These are phyloP conservation scores for Selaginella tamariscina DNA, from an alignment of 75 land plant genomes.

Conservation along the genomic window DNA sequence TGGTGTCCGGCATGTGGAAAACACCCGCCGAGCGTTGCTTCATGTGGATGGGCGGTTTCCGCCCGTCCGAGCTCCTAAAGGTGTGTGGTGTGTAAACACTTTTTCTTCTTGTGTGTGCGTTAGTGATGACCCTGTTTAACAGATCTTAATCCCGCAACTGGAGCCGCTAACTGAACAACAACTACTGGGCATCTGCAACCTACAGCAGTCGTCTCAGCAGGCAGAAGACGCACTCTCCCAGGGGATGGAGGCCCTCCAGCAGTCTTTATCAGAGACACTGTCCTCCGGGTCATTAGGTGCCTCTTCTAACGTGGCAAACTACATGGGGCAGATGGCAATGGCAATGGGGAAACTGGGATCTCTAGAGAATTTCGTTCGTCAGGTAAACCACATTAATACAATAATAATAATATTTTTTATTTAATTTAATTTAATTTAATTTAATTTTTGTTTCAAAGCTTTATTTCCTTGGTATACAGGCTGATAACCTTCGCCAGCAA, in stretches of 20 bases:
- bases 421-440: background rate
- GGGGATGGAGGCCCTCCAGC: constrained; percentile 61
- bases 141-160: constrained; percentile 50
- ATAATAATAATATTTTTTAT: background rate
- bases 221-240: constrained; percentile 71
- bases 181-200: constrained; percentile 42
- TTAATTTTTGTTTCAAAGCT: background rate
- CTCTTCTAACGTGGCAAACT: constrained; percentile 29
- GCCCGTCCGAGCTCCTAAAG: constrained; percentile 61
- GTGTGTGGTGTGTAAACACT: constrained; percentile 14
- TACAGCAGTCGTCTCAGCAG: constrained; percentile 56
- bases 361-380: background rate
- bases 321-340: constrained; percentile 35
- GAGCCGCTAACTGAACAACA: constrained; percentile 76
- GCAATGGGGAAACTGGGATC: constrained; percentile 34
- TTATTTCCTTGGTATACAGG: no score
- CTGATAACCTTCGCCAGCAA: constrained; percentile 72
- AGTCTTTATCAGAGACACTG: constrained; percentile 45
- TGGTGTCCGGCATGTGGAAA: constrained; percentile 58
- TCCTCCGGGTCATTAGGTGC: constrained; percentile 31
- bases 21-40: constrained; percentile 47
- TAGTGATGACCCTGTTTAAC: no score
- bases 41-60: constrained; percentile 34
- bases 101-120: background rate
- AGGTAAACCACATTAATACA: background rate